Percentiles rank a stretch among this genome's conserved stretches.
Evolutionary conservation across 106 monocot genomes (phyloP).

Genomic region (Amphibolis antarctica): DNA sequence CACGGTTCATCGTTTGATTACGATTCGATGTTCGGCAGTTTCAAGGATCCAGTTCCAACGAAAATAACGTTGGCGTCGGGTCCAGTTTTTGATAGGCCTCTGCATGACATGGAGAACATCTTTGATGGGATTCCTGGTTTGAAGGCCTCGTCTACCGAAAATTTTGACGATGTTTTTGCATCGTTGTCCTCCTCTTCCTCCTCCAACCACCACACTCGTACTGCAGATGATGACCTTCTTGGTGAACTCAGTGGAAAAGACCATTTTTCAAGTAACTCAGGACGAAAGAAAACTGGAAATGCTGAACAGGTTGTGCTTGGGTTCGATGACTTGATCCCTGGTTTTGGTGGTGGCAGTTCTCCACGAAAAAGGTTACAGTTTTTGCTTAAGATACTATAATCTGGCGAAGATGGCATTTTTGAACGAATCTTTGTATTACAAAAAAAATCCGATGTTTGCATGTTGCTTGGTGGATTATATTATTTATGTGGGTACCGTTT

Average conservation of each 20-base stretch:
- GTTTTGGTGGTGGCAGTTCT: conserved; percentile 42
- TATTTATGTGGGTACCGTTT: background rate
- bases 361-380: conserved; percentile 11
- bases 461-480: background rate
- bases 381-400: background rate
- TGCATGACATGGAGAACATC: conserved; percentile 46
- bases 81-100: conserved; percentile 28
- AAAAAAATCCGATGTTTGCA: background rate
- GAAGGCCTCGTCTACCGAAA: conserved; percentile 22
- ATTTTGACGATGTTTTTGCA: conserved; percentile 52
- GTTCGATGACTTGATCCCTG: conserved; percentile 69
- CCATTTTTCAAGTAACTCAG: conserved; percentile 1
- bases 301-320: background rate
- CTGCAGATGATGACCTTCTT: conserved; percentile 18
- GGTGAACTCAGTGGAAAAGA: conserved; percentile 23
- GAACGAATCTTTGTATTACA: background rate
- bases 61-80: conserved; percentile 2
- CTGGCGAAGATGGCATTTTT: background rate
- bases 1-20: background rate
- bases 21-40: conserved; percentile 1
- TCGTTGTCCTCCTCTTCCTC: background rate
- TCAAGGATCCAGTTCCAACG: conserved; percentile 5
- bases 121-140: conserved; percentile 59
- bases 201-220: conserved; percentile 4
- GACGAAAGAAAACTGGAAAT: background rate